Evolutionary conservation across 495 filamentous ascomycete species (phyloP).

Genomic region (Xylaria longipes): DNA sequence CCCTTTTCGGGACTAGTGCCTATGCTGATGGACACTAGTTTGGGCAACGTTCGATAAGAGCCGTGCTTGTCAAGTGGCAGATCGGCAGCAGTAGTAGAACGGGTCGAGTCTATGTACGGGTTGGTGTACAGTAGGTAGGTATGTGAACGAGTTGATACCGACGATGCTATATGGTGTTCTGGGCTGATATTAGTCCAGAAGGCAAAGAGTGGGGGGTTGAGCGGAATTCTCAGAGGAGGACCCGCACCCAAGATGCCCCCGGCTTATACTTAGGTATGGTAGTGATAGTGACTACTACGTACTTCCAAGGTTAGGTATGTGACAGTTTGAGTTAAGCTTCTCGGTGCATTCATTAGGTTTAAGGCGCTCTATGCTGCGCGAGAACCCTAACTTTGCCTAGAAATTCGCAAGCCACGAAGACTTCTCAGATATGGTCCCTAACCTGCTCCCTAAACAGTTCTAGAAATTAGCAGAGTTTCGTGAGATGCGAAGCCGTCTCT

Average conservation of each 20-base stretch:
- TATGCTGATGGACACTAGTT: background rate
- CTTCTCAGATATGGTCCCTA: background rate
- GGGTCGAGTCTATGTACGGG: background rate
- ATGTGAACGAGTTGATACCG: background rate
- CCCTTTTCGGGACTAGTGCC: constrained; percentile 16
- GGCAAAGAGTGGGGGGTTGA: background rate
- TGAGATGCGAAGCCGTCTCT: background rate
- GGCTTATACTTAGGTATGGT: background rate
- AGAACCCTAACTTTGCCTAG: background rate
- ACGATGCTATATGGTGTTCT: background rate
- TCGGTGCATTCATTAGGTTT: background rate
- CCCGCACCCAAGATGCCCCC: no score
- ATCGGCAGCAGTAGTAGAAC: background rate
- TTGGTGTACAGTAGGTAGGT: background rate
- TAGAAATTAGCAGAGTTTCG: background rate
- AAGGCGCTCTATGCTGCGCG: background rate
- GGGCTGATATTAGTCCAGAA: background rate
- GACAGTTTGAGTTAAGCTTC: background rate
- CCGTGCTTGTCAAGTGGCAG: background rate
- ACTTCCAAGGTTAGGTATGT: no score
- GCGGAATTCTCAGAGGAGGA: background rate
- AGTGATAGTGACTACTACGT: no score
- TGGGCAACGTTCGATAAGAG: background rate
- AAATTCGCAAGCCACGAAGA: background rate
- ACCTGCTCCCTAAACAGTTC: background rate